Percentiles rank a stretch among this genome's conserved stretches.
Conservation (phyloP, 345 rosid genomes). For the Corymbia maculata region DNA sequence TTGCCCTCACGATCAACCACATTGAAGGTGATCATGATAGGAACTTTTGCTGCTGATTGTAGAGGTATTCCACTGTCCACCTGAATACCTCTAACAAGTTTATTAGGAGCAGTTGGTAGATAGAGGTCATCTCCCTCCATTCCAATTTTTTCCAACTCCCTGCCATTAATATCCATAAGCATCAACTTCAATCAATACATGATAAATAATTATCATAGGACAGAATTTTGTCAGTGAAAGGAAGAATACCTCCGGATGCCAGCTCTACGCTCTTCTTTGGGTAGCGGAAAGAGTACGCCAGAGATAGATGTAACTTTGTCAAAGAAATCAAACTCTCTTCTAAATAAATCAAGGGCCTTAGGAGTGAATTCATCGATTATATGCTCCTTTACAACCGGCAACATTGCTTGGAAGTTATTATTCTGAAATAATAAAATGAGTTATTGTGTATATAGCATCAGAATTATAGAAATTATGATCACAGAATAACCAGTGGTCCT, state of each 20-base stretch:
- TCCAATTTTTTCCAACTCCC: slow-evolving; percentile 93
- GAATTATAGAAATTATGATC: neutral
- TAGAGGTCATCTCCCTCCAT: slow-evolving; percentile 84
- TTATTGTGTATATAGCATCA: neutral
- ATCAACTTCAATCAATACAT: neutral
- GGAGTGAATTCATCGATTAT: slow-evolving; percentile 78
- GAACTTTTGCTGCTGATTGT: slow-evolving; percentile 98
- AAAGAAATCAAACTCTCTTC: slow-evolving; percentile 88
- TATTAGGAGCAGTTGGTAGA: slow-evolving; percentile 88
- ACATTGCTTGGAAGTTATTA: slow-evolving; percentile 59
- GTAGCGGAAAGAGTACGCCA: slow-evolving; percentile 64
- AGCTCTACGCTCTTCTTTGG: slow-evolving; percentile 97
- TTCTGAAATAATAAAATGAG: slow-evolving; percentile 38
- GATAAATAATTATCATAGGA: neutral
- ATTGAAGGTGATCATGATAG: slow-evolving; percentile 88
- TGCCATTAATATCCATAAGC: slow-evolving; percentile 11
- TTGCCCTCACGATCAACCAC: slow-evolving; percentile 84
- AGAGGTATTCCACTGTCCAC: slow-evolving; percentile 98
- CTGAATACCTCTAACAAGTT: slow-evolving; percentile 81
- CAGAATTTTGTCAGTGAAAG: neutral
- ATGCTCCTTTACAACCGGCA: slow-evolving; percentile 75
- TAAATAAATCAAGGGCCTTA: slow-evolving; percentile 71
- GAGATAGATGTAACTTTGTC: slow-evolving; percentile 95
- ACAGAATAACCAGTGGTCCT: neutral
- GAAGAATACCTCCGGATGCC: slow-evolving; percentile 75